Conservation (phyloP, 306 rosid species). For the Citrullus amarus region DNA sequence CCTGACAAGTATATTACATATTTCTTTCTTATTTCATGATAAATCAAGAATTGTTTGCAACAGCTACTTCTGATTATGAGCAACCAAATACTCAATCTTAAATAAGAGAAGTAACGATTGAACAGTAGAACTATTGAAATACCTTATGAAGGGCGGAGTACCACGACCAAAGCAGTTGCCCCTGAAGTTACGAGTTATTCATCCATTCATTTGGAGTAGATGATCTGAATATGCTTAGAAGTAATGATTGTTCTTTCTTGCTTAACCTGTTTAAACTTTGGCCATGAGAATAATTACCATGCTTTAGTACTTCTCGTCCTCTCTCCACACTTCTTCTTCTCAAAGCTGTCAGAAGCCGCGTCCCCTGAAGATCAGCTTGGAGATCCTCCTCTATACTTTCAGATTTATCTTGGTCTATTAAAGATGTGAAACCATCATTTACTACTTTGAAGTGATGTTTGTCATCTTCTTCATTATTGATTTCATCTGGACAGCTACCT, state of each 20-base stretch:
- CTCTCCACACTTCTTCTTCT: conserved; percentile 47
- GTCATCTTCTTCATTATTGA: conserved; percentile 3
- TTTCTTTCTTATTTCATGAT: background rate
- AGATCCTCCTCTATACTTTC: conserved; percentile 20
- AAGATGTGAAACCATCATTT: conserved; percentile 5
- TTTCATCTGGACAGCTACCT: conserved; percentile 22
- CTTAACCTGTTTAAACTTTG: conserved; percentile 37
- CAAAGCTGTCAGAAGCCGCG: conserved; percentile 33
- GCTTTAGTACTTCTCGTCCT: conserved; percentile 48
- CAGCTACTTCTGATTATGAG: background rate
- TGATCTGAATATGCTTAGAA: conserved; percentile 52
- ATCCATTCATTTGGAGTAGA: conserved; percentile 49
- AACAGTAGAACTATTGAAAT: background rate
- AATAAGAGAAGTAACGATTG: background rate
- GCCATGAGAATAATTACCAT: conserved; percentile 34
- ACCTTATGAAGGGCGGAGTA: background rate
- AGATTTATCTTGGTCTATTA: conserved; percentile 19
- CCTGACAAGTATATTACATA: background rate
- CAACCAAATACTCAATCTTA: background rate
- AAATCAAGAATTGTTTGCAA: background rate
- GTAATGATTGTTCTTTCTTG: conserved; percentile 46
- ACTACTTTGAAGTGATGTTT: conserved; percentile 19
- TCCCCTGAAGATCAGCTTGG: conserved; percentile 27
- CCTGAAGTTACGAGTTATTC: conserved; percentile 14
- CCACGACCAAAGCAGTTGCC: background rate